A percentile compares a stretch with the other conserved stretches of the same genome.
Conservation (phyloP, 1,139 yeast genomes). For the Hyphopichia wangnamkhiaoensis region DNA sequence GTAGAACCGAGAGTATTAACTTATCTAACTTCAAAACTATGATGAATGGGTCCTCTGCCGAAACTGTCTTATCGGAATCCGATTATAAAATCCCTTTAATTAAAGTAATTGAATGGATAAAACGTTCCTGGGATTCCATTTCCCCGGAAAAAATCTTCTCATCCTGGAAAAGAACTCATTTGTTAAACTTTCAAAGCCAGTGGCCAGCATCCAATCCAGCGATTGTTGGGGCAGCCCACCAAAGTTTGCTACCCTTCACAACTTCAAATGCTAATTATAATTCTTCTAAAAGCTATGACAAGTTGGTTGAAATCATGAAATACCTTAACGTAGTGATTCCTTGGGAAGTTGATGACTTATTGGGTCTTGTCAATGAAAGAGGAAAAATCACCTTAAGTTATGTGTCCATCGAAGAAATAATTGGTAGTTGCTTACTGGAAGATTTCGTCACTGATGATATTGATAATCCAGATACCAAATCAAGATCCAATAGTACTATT, state of each 20-base stretch:
- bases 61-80: constrained; percentile 29
- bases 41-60: neutral
- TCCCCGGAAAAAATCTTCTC: constrained; percentile 46
- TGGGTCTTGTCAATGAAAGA: constrained; percentile 60
- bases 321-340: constrained; percentile 50
- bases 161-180: constrained; percentile 52
- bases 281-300: constrained; percentile 28
- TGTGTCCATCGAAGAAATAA: constrained; percentile 63
- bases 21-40: constrained; percentile 1
- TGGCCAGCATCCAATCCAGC: constrained; percentile 25
- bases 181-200: constrained; percentile 18
- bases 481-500: neutral
- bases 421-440: constrained; percentile 61
- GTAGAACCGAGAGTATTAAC: neutral
- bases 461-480: constrained; percentile 1
- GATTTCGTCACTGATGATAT: neutral
- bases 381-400: constrained; percentile 56
- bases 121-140: constrained; percentile 55
- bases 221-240: constrained; percentile 10
- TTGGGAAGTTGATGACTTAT: constrained; percentile 59
- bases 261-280: constrained; percentile 15
- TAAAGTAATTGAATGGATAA: constrained; percentile 59
- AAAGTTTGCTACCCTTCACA: constrained; percentile 10
- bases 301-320: constrained; percentile 44
- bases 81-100: constrained; percentile 52